Base-by-base conservation (phyloP, 2,329 filamentous ascomycete genomes). In the Purpureocillium lavendulum region DNA sequence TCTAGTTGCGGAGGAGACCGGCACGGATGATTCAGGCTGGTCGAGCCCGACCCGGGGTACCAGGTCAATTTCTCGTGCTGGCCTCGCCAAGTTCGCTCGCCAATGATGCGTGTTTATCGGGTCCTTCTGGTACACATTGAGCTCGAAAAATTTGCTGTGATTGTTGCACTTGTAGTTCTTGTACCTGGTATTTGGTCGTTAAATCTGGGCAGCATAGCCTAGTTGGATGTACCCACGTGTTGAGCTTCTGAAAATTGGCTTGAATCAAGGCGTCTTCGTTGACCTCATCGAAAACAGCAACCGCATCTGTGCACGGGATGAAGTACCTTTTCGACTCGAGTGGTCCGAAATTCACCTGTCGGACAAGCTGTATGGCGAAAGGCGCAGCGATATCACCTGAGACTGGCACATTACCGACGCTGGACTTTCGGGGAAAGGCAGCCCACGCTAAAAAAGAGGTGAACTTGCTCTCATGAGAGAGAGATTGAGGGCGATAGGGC, bases 101-200 rank as follows among this genome's bases (percentile, higher is more conserved):
- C 67, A 71, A 43, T 67, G 65, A 43, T 70, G 66, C 31, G 34
- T 49, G 45, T 69, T 70, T 21, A 62, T 42, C 0, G 66, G 63
- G 46, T 70, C 54, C 44, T 67, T 69, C 52, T 70, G 55, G 43
- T 71, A 71, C 1, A 71, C n/a, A 46, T 71, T 71, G 24, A 66
- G 17, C 44, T 71, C 67, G 44, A 69, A 71, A 52, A 70, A 71
- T 44, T 59, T 65, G 43, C 70, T 59, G 45, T 71, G 65, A 2
- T 2, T 18, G 1, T 39, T 43, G 40, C 67, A 71, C 38, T 56
- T 65, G 56, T 58, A 71, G 45, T 71, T 72, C 52, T 70, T 71
- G 49, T 59, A 70, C 6, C 65, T 70, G 16, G 32, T 32, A 3
- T 33, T 33, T 28, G 28, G 17, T 13, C 26, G 15, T 29, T 28